Base-by-base conservation (phyloP, 2,329 filamentous ascomycete genomes). In the Simplicillium aogashimaense region DNA sequence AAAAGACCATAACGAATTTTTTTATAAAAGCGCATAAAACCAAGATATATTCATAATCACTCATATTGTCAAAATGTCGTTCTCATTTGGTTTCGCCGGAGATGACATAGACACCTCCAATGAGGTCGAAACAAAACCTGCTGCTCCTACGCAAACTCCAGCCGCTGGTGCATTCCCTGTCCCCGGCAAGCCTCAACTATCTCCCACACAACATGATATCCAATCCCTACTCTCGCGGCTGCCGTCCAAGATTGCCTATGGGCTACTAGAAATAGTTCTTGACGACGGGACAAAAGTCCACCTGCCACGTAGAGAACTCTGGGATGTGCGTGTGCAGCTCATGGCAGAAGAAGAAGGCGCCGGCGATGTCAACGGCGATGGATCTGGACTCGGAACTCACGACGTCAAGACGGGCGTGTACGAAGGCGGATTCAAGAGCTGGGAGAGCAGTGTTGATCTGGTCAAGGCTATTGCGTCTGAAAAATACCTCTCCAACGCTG, bases 381-480 rank as follows among this genome's bases (percentile, higher is more conserved):
- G 66, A 47, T 65, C 72, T 39, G 71, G 73, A 2, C 65, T 86
- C 29, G 80, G 77, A 31, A 70, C 73, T 45, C 78, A 84, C 47
- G 86, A 92, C 59, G 80, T 92, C 47, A 83, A 79, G 58, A 84
- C 83, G 41, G 85, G 85, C 38, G 76, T 90, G 44, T 92, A 92
- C 60, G 86, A 92, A 62, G 86, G 86, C 42, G 86, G 86, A 17
- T 88, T 90, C 66, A 92, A 92, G 66, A 89, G 83, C 52, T 92
- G 86, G 86, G 86, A 92, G 64, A 89, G 85, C 61, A 86, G 82
- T 44, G 69, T 88, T 39, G 86, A 92, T 56, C 67, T 92, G 14
- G 83, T 86, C 38, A 84, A 79, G 54, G 76, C 83, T n/a, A 58
- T 81, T 25, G 68, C 69, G 1, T 52, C 56, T 3, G 65, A 66